Base-by-base conservation (phyloP, 371 early-diverging fungal species). In the Apophysomyces ossiformis region DNA sequence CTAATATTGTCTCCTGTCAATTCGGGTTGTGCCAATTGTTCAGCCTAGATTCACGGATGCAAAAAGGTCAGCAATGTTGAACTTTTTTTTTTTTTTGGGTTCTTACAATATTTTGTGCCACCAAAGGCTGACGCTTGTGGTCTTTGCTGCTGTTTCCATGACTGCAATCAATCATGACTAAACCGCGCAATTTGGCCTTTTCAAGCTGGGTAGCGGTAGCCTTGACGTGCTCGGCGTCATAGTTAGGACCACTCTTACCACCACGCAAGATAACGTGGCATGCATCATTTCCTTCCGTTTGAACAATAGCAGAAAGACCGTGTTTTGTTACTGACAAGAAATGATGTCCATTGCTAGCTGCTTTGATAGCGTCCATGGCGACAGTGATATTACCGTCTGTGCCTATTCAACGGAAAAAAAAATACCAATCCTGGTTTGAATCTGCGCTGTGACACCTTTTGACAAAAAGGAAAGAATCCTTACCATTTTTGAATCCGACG, bases 251-350 rank as follows among this genome's bases (percentile, higher is more conserved):
- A 54, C 77, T 78, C 71, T 83, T 86, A 46, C 96, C 95, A 69
- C 98, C 98, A 56, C 98, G 91, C 45, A 96, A 78, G 66, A 96
- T 95, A 35, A 95, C 89, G 71, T 96, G 94, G 76, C 93, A 93
- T 6, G 75, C 71, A 58, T 83, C 83, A 39, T 89, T 89, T 59
- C 90, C 93, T 74, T 85, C 84, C 2, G 96, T 96, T 65, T 93
- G 89, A 46, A 93, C 92, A 75, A 97, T 97, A 4, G 96, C 93
- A 13, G 95, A 92, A 41, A 95, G 82, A 16, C 97, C 97, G 71
- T 96, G 95, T 77, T 97, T 96, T 59, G 95, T 96, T 7, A 97
- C 96, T n/a, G 95, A 94, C 70, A 97, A 80, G 85, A 96, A 97
- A 70, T 92, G 93, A 70, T 97, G 97, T 41, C 92, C 90, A 67